A percentile compares a stretch with the other conserved stretches of the same genome.
These are phyloP conservation scores for Monilinia aucupariae DNA, from an alignment of 2,329 filamentous ascomycete genomes.

Conservation along the genomic window DNA sequence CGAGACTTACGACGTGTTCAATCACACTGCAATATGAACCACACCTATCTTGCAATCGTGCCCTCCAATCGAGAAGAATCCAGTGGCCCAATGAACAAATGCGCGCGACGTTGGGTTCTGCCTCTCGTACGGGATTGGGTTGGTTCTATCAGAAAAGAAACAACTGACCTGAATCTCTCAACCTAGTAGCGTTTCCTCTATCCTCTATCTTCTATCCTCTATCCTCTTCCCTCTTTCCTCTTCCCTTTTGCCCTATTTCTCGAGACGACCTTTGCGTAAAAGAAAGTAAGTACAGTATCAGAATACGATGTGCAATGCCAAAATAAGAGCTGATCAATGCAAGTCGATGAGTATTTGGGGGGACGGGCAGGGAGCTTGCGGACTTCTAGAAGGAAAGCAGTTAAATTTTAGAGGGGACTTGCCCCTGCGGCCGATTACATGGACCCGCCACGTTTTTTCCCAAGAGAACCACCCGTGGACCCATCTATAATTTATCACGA, in stretches of 20 bases:
- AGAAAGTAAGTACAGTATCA: conserved; percentile 6
- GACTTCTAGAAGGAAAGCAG: conserved; percentile 9
- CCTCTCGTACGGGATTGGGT: neutral
- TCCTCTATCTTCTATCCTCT: neutral
- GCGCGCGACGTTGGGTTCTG: conserved; percentile 5
- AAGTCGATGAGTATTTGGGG: conserved; percentile 4
- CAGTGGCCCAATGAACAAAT: conserved; percentile 1
- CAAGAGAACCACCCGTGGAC: neutral
- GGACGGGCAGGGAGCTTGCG: conserved; percentile 8
- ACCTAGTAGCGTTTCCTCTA: neutral
- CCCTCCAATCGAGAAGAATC: conserved; percentile 1
- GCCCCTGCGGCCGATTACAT: conserved; percentile 16
- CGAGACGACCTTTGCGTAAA: conserved; percentile 1
- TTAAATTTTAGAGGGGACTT: conserved; percentile 17
- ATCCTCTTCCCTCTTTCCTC: neutral
- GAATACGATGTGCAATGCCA: conserved; percentile 10
- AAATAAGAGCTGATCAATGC: conserved; percentile 11
- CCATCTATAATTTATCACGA: neutral
- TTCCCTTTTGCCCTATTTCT: neutral
- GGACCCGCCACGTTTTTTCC: neutral
- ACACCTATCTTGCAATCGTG: neutral
- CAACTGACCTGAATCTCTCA: conserved; percentile 4
- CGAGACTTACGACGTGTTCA: conserved; percentile 17
- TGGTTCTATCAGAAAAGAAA: conserved; percentile 2
- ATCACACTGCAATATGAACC: conserved; percentile 1